Conservation (phyloP, 2,329 filamentous ascomycete genomes). For the Colletotrichum coccodes region DNA sequence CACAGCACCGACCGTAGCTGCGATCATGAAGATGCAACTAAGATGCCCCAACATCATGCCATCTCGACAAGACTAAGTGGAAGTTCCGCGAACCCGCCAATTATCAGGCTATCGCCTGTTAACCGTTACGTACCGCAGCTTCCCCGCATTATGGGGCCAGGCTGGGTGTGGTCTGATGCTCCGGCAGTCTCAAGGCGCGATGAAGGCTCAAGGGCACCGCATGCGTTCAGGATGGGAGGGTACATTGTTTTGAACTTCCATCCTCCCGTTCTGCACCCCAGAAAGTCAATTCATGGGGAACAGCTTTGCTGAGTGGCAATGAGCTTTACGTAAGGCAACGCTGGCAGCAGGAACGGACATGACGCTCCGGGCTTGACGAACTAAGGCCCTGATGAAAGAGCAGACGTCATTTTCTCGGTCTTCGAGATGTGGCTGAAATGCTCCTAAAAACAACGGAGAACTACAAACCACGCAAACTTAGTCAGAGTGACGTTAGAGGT, state of each 20-base stretch:
- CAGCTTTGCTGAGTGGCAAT: background rate
- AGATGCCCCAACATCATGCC: conserved; percentile 6
- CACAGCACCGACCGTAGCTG: background rate
- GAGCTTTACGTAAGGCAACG: conserved; percentile 11
- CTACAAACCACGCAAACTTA: conserved; percentile 3
- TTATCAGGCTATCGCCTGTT: conserved; percentile 12
- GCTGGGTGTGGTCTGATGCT: conserved; percentile 18
- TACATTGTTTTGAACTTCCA: background rate
- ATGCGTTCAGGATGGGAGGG: conserved; percentile 6
- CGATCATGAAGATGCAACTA: background rate
- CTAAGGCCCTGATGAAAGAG: background rate
- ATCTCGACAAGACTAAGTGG: conserved; percentile 3
- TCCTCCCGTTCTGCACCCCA: background rate
- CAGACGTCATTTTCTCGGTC: conserved; percentile 15
- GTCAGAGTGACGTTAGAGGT: conserved; percentile 24
- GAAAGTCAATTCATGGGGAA: conserved; percentile 13
- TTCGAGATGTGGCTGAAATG: conserved; percentile 17
- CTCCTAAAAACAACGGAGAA: background rate
- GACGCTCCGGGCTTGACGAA: conserved; percentile 16
- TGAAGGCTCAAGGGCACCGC: conserved; percentile 17
- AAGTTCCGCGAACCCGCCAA: conserved; percentile 9
- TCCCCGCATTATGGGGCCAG: conserved; percentile 23
- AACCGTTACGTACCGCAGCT: conserved; percentile 4
- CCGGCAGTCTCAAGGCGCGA: conserved; percentile 23
- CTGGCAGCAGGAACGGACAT: conserved; percentile 6